Evolutionary conservation across 176 grass and related monocot species (phyloP), one percentile per base, ranked within the genome.

Genomic region (Triticum dicoccoides): DNA sequence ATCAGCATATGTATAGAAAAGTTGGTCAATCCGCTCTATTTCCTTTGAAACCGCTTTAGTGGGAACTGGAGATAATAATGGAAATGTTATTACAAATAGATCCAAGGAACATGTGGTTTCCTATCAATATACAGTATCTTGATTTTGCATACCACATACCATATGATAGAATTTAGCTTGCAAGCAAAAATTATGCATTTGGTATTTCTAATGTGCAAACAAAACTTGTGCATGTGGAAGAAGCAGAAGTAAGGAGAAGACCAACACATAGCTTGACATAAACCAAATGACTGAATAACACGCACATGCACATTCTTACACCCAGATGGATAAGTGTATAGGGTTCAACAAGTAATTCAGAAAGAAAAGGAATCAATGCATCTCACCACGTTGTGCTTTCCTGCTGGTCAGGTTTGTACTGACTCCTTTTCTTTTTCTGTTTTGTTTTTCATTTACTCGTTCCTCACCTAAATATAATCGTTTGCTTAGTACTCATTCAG

Each of bases 1-100:
- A 69, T 96, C 96, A 32, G 96, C 94, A 83, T 98, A 96, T 62
- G 83, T 84, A 85, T 94, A 84, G 78, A 98, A 98, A 42, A 98
- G 80, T 79, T 91, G 92, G 84, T 98, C 96, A 79, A 98, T 98
- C 61, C 94, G 89, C 76, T 98, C 96, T 25, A 94, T 82, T 91
- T 98, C 96, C 88, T 98, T 98, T 37, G 96, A 92, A 86, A 88
- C 87, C 17, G 88, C 88, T 94, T 96, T 98, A 79, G 93, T 91
- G 38, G 91, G 79, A 80, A 86, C 96, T 98, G 86, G 12, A 83
- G 66, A 73, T 71, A 65, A 59, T 59, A 66, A 33, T 73, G 10
- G 44, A 59, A 88, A 44, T 12, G 10, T 85, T 72, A 73, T 7
- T 10, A 76, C 4, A 85, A 81, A 85, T 27, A 88, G 65, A 78